These are phyloP conservation scores for Marasmius tenuissimus DNA, from an alignment of 1,284 basidiomycete genomes.

Conservation along the genomic window DNA sequence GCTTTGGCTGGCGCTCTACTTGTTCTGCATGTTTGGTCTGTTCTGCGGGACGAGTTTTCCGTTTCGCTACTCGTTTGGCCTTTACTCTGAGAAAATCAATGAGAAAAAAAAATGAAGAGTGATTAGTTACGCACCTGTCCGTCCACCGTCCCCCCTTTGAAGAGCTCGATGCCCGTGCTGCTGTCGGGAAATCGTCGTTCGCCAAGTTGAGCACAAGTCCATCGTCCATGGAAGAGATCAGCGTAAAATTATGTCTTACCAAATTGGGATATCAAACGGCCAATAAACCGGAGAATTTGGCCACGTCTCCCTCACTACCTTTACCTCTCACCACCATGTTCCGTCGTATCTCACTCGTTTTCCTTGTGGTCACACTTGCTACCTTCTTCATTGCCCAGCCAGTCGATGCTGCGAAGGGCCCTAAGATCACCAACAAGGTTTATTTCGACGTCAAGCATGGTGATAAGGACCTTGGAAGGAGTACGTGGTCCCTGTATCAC, in stretches of 20 bases:
- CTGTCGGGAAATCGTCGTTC: constrained; percentile 31
- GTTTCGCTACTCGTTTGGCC: constrained; percentile 66
- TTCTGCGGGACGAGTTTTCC: constrained; percentile 47
- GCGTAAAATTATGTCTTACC: not conserved
- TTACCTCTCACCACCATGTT: constrained; percentile 46
- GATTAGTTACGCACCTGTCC: constrained; percentile 58
- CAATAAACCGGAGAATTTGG: constrained; percentile 3
- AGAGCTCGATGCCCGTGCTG: constrained; percentile 25
- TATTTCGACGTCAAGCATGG: constrained; percentile 95
- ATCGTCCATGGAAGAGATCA: constrained; percentile 54
- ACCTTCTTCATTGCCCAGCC: constrained; percentile 69
- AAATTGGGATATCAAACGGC: not conserved
- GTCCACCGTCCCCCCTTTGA: constrained; percentile 85
- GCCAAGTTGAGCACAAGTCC: constrained; percentile 70
- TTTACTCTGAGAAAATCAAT: constrained; percentile 52
- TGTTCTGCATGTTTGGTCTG: constrained; percentile 7
- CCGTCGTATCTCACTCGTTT: constrained; percentile 57
- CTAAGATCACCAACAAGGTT: constrained; percentile 88
- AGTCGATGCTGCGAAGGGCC: constrained; percentile 76
- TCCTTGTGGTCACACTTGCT: constrained; percentile 63
- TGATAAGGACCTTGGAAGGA: constrained; percentile 77
- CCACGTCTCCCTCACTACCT: constrained; percentile 28
- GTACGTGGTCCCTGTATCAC: constrained; percentile 45
- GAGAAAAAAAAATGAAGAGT: constrained; percentile 11
- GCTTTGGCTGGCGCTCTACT: constrained; percentile 45